Evolutionary conservation across 768 basidiomycete species (phyloP), one percentile per base, ranked within the genome.

Genomic region (Phanerochaete sordida): DNA sequence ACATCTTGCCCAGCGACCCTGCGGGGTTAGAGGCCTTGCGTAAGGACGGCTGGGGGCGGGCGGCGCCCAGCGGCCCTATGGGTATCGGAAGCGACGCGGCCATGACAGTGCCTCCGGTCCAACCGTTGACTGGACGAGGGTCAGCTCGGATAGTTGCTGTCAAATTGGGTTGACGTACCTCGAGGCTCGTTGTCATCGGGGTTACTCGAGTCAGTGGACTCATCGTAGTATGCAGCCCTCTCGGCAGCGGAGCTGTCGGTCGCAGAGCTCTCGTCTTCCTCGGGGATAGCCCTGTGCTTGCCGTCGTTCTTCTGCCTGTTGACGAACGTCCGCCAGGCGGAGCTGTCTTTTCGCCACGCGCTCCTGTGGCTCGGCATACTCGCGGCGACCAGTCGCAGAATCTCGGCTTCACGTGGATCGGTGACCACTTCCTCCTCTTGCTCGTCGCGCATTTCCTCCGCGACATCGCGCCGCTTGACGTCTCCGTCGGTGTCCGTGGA

Each of bases 281-380:
- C 73, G 66, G 44, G 70, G 57, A 57, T 69, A 5, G 68, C 61
- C 39, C 61, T 70, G 2, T 51, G 64, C 50, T 63, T 27, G 3
- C 53, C 56, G 23, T 35, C 55, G 12, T 48, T 54, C 49, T 60
- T 63, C 33, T 64, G 61, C 53, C 76, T 69, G 51, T 69, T 72
- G 26, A 83, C 79, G 65, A 90, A 86, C 21, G 80, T 69, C 59
- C 81, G 79, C 88, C 87, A 90, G 13, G 85, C 83, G 61, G 76
- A 81, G 65, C 85, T 81, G 66, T 82, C 79, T 61, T 80, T 79
- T 66, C 76, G 83, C 88, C 88, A 90, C 13, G 83, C 83, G n/a
- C 79, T 82, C 56, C 87, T 79, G 69, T 91, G 89, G 63, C 87
- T 90, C 1, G 88, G 86, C 30, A 77, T 83, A 72, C 82, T 77